phyloP scores from a whole-genome alignment of 2,329 filamentous ascomycete species.

The Sporothrix mexicana region DNA sequence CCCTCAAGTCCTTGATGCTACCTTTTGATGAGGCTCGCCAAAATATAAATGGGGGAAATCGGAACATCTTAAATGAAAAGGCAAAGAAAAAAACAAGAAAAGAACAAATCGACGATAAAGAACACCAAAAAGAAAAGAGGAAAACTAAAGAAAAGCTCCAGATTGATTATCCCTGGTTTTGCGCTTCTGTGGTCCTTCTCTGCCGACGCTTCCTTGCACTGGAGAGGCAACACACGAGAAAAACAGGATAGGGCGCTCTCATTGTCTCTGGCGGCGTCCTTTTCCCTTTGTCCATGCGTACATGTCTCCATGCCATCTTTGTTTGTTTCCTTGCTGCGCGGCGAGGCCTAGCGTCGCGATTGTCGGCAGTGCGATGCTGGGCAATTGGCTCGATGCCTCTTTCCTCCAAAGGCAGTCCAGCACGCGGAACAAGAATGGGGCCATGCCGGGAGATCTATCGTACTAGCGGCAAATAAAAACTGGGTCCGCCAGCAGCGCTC shows the following conservation, averaged over 20 bases:
- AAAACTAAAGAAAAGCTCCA: background rate
- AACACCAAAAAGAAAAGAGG: background rate
- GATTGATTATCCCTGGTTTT: background rate
- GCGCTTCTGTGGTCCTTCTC: background rate
- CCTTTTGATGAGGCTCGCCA: too few relatives aligned
- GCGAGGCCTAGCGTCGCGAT: slow-evolving; percentile 17
- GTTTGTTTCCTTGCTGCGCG: slow-evolving; percentile 23
- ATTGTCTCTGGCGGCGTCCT: slow-evolving; percentile 5
- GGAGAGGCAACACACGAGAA: background rate
- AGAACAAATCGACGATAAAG: background rate
- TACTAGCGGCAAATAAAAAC: slow-evolving; percentile 15
- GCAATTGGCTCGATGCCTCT: slow-evolving; percentile 7
- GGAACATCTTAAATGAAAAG: background rate
- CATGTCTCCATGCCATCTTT: slow-evolving; percentile 20
- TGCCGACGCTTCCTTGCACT: slow-evolving; percentile 6
- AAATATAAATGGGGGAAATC: background rate
- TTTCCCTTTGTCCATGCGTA: slow-evolving; percentile 20
- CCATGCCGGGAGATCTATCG: slow-evolving; percentile 23
- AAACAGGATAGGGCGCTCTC: background rate
- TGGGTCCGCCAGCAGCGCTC: background rate
- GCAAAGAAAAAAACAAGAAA: background rate
- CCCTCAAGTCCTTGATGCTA: slow-evolving; percentile 2
- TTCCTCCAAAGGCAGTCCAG: background rate
- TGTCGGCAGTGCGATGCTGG: slow-evolving; percentile 20
- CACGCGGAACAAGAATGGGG: slow-evolving; percentile 1